Evolutionary conservation across 1,139 yeast species (phyloP).

Genomic region (Geotrichum restrictum): DNA sequence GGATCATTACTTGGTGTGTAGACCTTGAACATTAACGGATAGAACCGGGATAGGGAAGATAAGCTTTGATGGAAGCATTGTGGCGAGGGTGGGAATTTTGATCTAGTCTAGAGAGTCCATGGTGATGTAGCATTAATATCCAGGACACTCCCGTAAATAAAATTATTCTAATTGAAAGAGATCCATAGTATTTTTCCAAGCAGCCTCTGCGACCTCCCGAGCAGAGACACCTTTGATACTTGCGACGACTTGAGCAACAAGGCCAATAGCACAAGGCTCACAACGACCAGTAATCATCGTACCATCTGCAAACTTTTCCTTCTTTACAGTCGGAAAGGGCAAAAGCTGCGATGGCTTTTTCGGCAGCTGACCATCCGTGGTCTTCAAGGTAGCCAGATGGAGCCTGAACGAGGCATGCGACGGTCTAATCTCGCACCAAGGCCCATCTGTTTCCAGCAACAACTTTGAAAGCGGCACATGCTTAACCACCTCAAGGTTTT

Average conservation of each 20-base stretch:
- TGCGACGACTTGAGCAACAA: conserved; percentile 75
- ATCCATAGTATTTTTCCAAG: conserved; percentile 60
- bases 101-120: no score
- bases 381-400: conserved; percentile 31
- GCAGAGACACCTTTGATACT: conserved; percentile 51
- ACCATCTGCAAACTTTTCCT: conserved; percentile 50
- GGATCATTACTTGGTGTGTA: no score
- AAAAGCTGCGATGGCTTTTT: conserved; percentile 36
- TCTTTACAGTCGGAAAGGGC: conserved; percentile 62
- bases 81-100: no score
- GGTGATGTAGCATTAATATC: background rate
- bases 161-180: conserved; percentile 46
- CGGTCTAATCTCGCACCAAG: conserved; percentile 93
- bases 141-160: no score
- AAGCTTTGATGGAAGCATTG: no score
- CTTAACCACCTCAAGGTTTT: conserved; percentile 63
- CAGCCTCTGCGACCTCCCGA: conserved; percentile 52
- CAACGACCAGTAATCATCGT: conserved; percentile 76
- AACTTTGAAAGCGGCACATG: conserved; percentile 63
- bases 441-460: conserved; percentile 92
- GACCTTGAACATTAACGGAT: no score
- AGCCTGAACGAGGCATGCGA: conserved; percentile 70
- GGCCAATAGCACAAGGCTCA: conserved; percentile 83
- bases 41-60: no score
- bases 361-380: conserved; percentile 39